Percentiles rank a stretch among this genome's conserved stretches.
Evolutionary conservation across 2,329 filamentous ascomycete species (phyloP).

Genomic region (Grosmannia huntii): DNA sequence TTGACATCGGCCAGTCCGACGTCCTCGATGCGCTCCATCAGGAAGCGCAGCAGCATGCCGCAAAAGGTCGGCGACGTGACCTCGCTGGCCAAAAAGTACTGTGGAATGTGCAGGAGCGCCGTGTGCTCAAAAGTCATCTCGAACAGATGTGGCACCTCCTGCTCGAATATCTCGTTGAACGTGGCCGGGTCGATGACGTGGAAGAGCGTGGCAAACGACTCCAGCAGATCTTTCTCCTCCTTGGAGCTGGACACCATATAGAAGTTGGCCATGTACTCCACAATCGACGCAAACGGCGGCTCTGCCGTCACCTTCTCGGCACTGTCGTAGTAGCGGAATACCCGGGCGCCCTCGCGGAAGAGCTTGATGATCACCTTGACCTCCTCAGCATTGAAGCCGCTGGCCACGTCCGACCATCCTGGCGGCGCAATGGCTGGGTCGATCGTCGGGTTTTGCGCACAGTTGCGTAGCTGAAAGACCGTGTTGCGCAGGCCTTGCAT

Average conservation of each 20-base stretch:
- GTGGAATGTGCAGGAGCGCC: conserved; percentile 83
- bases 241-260: conserved; percentile 90
- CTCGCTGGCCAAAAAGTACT: conserved; percentile 98
- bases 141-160: conserved; percentile 92
- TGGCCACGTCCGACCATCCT: conserved; percentile 93
- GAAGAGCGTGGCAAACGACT: conserved; percentile 96
- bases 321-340: conserved; percentile 85
- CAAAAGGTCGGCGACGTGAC: conserved; percentile 95
- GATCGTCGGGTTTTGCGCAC: conserved; percentile 62
- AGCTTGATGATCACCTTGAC: conserved; percentile 93
- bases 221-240: conserved; percentile 93
- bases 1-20: conserved; percentile 86
- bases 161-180: conserved; percentile 96
- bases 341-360: conserved; percentile 89
- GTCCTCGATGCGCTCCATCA: conserved; percentile 94
- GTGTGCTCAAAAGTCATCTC: conserved; percentile 97
- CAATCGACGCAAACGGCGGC: conserved; percentile 63
- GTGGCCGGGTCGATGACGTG: conserved; percentile 97
- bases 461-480: conserved; percentile 86
- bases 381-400: conserved; percentile 93
- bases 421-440: conserved; percentile 67
- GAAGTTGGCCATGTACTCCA: conserved; percentile 87
- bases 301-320: conserved; percentile 60
- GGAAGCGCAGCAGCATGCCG: conserved; percentile 91
- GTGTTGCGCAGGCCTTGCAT: conserved; percentile 94